phyloP scores from a whole-genome alignment of 495 filamentous ascomycete species.

The Penicillium simplicissimum region DNA sequence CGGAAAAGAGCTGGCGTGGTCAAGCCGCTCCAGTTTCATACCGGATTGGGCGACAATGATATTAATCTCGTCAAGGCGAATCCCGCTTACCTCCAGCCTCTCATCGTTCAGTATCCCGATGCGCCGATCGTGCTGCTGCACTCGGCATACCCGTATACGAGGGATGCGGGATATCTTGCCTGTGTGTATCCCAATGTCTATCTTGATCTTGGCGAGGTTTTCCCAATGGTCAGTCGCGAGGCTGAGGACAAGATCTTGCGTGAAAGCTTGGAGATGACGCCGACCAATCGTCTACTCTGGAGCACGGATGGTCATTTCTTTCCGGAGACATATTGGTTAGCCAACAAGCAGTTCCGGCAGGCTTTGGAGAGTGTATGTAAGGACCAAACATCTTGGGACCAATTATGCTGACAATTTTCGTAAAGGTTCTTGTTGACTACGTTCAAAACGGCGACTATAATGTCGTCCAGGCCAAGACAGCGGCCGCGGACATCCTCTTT shows the following conservation, averaged over 20 bases:
- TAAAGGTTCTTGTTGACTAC: slow-evolving; percentile 62
- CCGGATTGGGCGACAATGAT: slow-evolving; percentile 83
- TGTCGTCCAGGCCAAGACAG: slow-evolving; percentile 56
- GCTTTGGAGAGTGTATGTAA: slow-evolving; percentile 61
- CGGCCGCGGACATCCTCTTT: slow-evolving; percentile 64
- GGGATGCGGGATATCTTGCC: slow-evolving; percentile 80
- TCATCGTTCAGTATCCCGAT: slow-evolving; percentile 67
- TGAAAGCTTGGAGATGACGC: slow-evolving; percentile 75
- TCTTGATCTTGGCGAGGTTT: slow-evolving; percentile 84
- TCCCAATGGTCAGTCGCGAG: slow-evolving; percentile 76
- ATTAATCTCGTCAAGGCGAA: slow-evolving; percentile 69
- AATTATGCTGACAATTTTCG: not conserved
- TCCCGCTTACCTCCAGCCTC: slow-evolving; percentile 72
- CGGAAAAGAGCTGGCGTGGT: slow-evolving; percentile 30
- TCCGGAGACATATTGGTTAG: slow-evolving; percentile 80
- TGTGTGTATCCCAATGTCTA: slow-evolving; percentile 80
- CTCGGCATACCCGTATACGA: slow-evolving; percentile 81
- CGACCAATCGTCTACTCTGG: slow-evolving; percentile 77
- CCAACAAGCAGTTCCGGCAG: slow-evolving; percentile 75
- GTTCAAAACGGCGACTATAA: slow-evolving; percentile 59
- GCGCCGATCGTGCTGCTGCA: slow-evolving; percentile 82
- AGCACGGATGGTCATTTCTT: slow-evolving; percentile 84
- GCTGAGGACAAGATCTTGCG: slow-evolving; percentile 74
- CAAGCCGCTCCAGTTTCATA: slow-evolving; percentile 87
- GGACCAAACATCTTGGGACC: not conserved